Evolutionary conservation across 352 stramenopile species (phyloP).

Genomic region (Globisporangium megalacanthum): DNA sequence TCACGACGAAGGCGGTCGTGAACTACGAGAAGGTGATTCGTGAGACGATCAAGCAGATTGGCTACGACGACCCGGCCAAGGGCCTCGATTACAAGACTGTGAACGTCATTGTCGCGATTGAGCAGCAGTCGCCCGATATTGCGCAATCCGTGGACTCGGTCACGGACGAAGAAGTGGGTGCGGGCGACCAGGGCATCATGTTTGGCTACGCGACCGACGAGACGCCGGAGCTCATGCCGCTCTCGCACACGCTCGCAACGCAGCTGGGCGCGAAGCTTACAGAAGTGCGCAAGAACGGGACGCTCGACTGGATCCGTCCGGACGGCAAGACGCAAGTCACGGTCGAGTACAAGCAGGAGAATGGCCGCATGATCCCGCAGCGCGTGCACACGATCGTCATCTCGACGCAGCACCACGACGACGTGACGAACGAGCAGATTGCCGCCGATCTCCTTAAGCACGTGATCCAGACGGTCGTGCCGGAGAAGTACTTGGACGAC

Average conservation of each 20-base stretch:
- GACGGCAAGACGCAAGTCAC: slow-evolving; percentile 99
- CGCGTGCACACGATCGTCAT: slow-evolving; percentile 99
- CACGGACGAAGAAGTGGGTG: slow-evolving; percentile 97
- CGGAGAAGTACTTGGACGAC: slow-evolving; percentile 98
- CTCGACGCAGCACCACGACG: slow-evolving; percentile 98
- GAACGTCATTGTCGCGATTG: slow-evolving; percentile 99
- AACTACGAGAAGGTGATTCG: slow-evolving; percentile 99
- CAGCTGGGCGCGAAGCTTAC: slow-evolving; percentile 95
- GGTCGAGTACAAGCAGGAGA: slow-evolving; percentile 96
- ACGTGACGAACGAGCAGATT: slow-evolving; percentile 99
- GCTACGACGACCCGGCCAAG: slow-evolving; percentile 99
- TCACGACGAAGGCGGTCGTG: slow-evolving; percentile 97
- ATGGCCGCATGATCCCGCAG: slow-evolving; percentile 93
- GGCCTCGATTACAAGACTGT: slow-evolving; percentile 99
- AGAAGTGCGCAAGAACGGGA: slow-evolving; percentile 98
- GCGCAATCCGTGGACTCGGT: slow-evolving; percentile 96
- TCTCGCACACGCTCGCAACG: slow-evolving; percentile 97
- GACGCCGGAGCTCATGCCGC: slow-evolving; percentile 96
- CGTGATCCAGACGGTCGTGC: slow-evolving; percentile 98
- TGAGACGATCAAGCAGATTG: slow-evolving; percentile 98
- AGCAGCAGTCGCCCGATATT: slow-evolving; percentile 99
- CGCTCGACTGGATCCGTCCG: slow-evolving; percentile 97
- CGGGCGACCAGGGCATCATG: slow-evolving; percentile 96
- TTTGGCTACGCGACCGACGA: slow-evolving; percentile 97
- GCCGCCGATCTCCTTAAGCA: slow-evolving; percentile 97